A percentile compares a stretch with the other conserved stretches of the same genome.
phyloP scores from a whole-genome alignment of 371 early-diverging fungal genomes.

The Lichtheimia ornata region DNA sequence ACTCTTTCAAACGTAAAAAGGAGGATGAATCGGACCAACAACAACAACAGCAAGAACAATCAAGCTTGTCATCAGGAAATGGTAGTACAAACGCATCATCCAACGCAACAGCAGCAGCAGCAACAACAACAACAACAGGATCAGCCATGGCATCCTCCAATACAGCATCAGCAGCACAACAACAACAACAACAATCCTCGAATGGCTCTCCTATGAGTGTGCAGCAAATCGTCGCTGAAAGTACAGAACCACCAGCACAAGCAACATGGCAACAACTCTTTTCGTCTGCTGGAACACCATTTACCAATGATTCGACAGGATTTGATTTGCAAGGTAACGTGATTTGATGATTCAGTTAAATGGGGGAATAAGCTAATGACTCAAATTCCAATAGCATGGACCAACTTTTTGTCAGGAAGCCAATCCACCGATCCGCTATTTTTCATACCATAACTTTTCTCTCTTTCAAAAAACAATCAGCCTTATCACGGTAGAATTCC shows the following conservation, averaged over 20 bases:
- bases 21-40: neutral
- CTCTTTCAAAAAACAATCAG: too few relatives aligned
- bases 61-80: too few relatives aligned
- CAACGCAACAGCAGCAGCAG: neutral
- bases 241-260: conserved; percentile 15
- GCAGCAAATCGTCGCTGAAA: conserved; percentile 24
- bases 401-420: conserved; percentile 1
- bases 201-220: conserved; percentile 24
- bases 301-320: conserved; percentile 23
- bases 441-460: neutral
- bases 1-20: conserved; percentile 1
- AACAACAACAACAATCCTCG: neutral
- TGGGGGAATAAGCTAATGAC: neutral
- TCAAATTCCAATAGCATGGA: neutral
- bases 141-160: neutral
- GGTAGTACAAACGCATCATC: too few relatives aligned
- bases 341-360: too few relatives aligned
- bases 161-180: neutral
- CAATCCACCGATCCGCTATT: conserved; percentile 5
- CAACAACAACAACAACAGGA: conserved; percentile 3
- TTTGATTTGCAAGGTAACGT: conserved; percentile 20
- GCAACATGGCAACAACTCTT: conserved; percentile 44
- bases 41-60: too few relatives aligned
- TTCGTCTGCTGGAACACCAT: conserved; percentile 37
- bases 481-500: too few relatives aligned